phyloP scores from a whole-genome alignment of 768 basidiomycete species.

The Boletus tylopilopsis region DNA sequence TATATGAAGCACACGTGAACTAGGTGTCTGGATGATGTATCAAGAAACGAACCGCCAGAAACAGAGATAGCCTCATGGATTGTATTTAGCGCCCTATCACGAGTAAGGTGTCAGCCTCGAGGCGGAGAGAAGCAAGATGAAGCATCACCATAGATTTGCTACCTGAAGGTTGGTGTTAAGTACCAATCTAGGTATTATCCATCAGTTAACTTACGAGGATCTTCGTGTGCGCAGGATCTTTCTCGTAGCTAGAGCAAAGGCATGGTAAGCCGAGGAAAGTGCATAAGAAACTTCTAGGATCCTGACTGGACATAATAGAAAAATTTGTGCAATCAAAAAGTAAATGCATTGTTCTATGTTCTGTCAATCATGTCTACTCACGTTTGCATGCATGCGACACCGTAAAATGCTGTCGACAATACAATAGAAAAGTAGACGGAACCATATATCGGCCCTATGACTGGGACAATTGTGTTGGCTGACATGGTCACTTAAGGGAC shows the following conservation, averaged over 20 bases:
- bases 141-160: background rate
- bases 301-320: conserved; percentile 5
- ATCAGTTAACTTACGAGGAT: background rate
- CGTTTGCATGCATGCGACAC: too few relatives aligned
- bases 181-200: background rate
- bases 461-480: too few relatives aligned
- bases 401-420: too few relatives aligned
- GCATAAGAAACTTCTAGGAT: background rate
- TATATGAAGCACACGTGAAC: too few relatives aligned
- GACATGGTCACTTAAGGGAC: too few relatives aligned
- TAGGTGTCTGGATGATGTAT: background rate
- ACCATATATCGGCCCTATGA: too few relatives aligned
- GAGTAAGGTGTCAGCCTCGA: background rate
- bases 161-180: background rate
- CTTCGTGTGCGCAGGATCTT: background rate
- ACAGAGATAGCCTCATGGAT: background rate
- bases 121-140: too few relatives aligned
- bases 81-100: background rate
- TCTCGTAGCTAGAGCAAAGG: background rate
- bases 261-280: background rate
- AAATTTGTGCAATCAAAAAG: background rate
- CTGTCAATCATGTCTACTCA: too few relatives aligned
- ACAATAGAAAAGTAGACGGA: too few relatives aligned
- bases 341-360: too few relatives aligned
- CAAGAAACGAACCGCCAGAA: background rate